Conservation (phyloP, 441 rosid species). For the Erodium chrysanthum region DNA sequence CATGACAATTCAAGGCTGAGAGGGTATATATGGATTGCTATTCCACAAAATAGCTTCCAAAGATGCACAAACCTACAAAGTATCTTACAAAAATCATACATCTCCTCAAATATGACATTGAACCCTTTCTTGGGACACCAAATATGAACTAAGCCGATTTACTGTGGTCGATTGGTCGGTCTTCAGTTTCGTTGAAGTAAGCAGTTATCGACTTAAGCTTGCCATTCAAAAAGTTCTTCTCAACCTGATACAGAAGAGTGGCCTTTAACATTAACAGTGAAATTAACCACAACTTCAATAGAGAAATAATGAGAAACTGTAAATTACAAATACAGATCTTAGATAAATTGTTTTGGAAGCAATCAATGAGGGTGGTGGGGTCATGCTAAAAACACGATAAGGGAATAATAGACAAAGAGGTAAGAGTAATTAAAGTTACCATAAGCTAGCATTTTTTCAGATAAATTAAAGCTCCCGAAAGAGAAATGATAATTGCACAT, state of each 20-base stretch:
- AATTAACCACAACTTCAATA: background rate
- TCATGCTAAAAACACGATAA: background rate
- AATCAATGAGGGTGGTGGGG: background rate
- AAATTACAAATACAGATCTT: background rate
- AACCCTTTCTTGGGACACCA: background rate
- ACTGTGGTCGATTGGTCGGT: background rate
- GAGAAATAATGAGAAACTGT: background rate
- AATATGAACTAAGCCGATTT: slow-evolving; percentile 9
- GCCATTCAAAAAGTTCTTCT: slow-evolving; percentile 75
- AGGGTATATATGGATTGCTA: too few species aligned
- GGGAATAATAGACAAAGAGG: too few species aligned
- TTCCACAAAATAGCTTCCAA: background rate
- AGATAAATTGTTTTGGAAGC: background rate
- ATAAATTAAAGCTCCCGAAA: background rate
- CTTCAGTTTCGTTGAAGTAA: slow-evolving; percentile 35
- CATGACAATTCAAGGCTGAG: background rate
- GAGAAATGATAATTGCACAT: background rate
- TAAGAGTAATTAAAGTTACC: too few species aligned
- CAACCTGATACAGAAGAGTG: slow-evolving; percentile 41
- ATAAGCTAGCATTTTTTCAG: background rate
- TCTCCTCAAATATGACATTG: background rate
- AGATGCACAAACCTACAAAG: background rate
- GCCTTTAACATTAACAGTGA: slow-evolving; percentile 3
- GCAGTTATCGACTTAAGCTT: slow-evolving; percentile 84
- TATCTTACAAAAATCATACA: background rate